Evolutionary conservation across 306 rosid species (phyloP), one percentile per base, ranked within the genome.

Genomic region (Citrullus mucosospermus): DNA sequence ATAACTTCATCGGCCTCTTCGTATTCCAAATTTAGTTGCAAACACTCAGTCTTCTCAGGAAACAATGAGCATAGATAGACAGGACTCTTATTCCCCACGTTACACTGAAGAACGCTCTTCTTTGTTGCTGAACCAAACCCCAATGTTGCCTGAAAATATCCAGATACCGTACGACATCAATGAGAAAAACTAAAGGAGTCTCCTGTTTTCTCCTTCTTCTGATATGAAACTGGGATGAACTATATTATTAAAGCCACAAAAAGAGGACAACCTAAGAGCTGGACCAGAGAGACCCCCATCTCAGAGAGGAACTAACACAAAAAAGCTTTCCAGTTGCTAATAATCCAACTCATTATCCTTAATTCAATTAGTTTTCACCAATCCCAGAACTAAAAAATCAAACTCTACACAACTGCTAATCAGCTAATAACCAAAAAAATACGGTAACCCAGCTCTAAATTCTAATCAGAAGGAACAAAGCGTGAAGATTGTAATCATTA

Each of bases 91-190:
- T 84, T 85, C 68, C 98, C 98, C 2, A 92, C 90, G 78, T 94
- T 94, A 81, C 98, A 94, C 82, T 94, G 98, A 80, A 94, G 90
- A 17, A 85, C 85, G 70, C 98, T 90, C 80, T 85, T 92, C 5
- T 81, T 43, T 0, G 86, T 79, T 9, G 91, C 92, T 50, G 83
- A 51, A 41, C 96, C 98, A 63, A 82, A 57, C 8, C 96, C 97
- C 85, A 92, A 50, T 44, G 96, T 89, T 25, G 94, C 98, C 97
- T 90, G 80, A 8, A 15, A 50, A 71, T 10, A 78, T 44, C 62
- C 61, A 43, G 10, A 79, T 16, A 4, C 18, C 20, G 1, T 12
- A 63, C 15, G 2, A 9, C 54, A 62, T 81, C 58, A 77, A 22
- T 61, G 60, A 22, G 34, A 6, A 44, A 20, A 43, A 69, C 75